A percentile compares a stretch with the other conserved stretches of the same genome.
phyloP scores from a whole-genome alignment of 2,329 filamentous ascomycete genomes.

The Alternaria infectoria region DNA sequence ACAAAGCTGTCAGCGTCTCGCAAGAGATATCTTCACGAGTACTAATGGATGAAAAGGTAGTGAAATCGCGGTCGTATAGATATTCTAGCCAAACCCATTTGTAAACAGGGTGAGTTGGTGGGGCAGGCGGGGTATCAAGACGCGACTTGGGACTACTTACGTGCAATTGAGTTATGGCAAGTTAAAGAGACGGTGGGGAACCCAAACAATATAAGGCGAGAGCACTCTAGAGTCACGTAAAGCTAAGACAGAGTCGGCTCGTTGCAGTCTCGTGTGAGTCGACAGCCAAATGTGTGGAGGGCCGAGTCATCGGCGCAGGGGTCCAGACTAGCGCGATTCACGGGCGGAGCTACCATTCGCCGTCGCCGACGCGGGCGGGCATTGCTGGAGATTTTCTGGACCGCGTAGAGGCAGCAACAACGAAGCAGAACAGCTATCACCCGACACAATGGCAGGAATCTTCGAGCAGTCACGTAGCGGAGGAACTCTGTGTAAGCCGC shows the following conservation, averaged over 20 bases:
- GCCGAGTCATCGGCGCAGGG: slow-evolving; percentile 35
- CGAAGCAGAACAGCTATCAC: slow-evolving; percentile 35
- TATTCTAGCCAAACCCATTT: neutral
- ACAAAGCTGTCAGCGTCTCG: slow-evolving; percentile 9
- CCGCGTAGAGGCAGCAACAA: slow-evolving; percentile 39
- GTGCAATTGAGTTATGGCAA: slow-evolving; percentile 1
- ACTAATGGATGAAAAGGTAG: neutral
- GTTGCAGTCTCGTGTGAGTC: slow-evolving; percentile 32
- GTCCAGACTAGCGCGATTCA: slow-evolving; percentile 22
- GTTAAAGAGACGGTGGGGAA: neutral
- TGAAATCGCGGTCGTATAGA: neutral
- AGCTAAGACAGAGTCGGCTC: slow-evolving; percentile 15
- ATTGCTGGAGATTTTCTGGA: slow-evolving; percentile 36
- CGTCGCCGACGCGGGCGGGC: slow-evolving; percentile 19
- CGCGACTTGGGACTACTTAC: slow-evolving; percentile 3
- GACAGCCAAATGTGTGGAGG: slow-evolving; percentile 35
- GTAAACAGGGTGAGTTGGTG: slow-evolving; percentile 22
- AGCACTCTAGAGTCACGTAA: slow-evolving; percentile 12
- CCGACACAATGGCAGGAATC: slow-evolving; percentile 80
- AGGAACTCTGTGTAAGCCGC: slow-evolving; percentile 79
- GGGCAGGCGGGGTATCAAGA: slow-evolving; percentile 41
- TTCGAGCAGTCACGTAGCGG: slow-evolving; percentile 92
- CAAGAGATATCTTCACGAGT: neutral
- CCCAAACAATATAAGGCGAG: neutral
- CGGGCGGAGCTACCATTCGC: slow-evolving; percentile 30